These are phyloP conservation scores for Juglanconis oblonga DNA, from an alignment of 2,329 filamentous ascomycete species.

Conservation along the genomic window DNA sequence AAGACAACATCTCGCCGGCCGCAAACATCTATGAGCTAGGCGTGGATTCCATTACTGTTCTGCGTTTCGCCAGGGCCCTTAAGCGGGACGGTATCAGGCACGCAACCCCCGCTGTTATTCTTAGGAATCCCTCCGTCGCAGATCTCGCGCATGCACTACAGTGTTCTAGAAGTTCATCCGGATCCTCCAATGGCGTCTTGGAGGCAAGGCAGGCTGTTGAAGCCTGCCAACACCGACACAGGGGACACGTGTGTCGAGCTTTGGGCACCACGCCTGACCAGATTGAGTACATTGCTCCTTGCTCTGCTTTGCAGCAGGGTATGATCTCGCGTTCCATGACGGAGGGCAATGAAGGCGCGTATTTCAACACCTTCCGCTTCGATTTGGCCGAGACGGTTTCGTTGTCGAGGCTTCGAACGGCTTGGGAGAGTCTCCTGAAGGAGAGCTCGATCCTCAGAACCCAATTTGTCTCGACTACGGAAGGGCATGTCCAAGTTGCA, in stretches of 20 bases:
- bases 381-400: slow-evolving; percentile 45
- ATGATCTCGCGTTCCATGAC: slow-evolving; percentile 71
- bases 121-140: slow-evolving; percentile 56
- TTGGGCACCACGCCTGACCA: slow-evolving; percentile 49
- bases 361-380: slow-evolving; percentile 76
- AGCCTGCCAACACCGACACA: slow-evolving; percentile 62
- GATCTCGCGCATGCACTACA: slow-evolving; percentile 42
- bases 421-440: slow-evolving; percentile 55
- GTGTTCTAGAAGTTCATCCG: slow-evolving; percentile 10
- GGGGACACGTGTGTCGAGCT: slow-evolving; percentile 46
- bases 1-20: slow-evolving; percentile 42
- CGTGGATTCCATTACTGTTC: slow-evolving; percentile 81
- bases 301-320: slow-evolving; percentile 81
- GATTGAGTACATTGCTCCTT: slow-evolving; percentile 75
- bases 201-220: slow-evolving; percentile 59
- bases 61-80: slow-evolving; percentile 64
- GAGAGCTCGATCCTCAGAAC: slow-evolving; percentile 67
- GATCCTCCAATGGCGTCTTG: slow-evolving; percentile 28
- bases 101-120: slow-evolving; percentile 63
- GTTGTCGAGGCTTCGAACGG: slow-evolving; percentile 43
- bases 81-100: slow-evolving; percentile 59
- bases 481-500: slow-evolving; percentile 75
- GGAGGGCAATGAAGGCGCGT: slow-evolving; percentile 53
- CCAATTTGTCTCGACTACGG: slow-evolving; percentile 66
- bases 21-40: slow-evolving; percentile 83